Conservation (phyloP, 2,329 filamentous ascomycete genomes). For the Lasiodiplodia hormozganensis region DNA sequence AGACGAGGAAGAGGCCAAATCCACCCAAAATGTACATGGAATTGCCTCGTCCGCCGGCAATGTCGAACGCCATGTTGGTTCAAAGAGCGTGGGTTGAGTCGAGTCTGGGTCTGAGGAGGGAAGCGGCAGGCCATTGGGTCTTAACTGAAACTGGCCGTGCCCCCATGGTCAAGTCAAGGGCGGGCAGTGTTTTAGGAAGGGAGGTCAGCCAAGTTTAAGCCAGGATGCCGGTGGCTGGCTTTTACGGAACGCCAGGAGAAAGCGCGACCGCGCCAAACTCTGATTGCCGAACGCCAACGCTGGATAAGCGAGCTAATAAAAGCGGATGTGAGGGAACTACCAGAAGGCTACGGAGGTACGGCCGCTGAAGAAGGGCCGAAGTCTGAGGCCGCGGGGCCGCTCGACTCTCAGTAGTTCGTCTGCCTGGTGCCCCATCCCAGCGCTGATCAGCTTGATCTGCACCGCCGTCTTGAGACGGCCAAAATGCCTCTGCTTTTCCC, state of each 20-base stretch:
- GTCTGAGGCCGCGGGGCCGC: neutral
- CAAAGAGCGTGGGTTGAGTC: neutral
- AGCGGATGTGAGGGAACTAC: neutral
- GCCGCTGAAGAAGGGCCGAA: slow-evolving; percentile 7
- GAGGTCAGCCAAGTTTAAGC: neutral
- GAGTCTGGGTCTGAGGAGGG: neutral
- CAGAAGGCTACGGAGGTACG: neutral
- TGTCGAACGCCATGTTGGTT: slow-evolving; percentile 12
- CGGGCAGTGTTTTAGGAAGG: neutral
- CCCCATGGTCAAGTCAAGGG: neutral
- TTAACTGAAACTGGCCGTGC: neutral
- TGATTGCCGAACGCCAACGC: neutral
- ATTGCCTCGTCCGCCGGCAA: slow-evolving; percentile 20
- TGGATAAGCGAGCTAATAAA: neutral
- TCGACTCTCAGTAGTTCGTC: neutral
- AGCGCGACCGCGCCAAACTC: neutral
- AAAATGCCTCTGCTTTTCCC: neutral
- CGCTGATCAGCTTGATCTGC: neutral
- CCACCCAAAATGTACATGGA: slow-evolving; percentile 22
- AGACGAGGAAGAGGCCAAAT: slow-evolving; percentile 22
- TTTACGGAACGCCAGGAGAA: neutral
- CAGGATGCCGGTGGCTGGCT: neutral
- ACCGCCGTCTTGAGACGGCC: neutral
- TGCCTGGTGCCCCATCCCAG: neutral
- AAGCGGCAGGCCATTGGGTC: neutral